Evolutionary conservation across 176 grass and related monocot genomes (phyloP), one percentile per base, ranked within the genome.

Genomic region (Rhynchospora tenuis): DNA sequence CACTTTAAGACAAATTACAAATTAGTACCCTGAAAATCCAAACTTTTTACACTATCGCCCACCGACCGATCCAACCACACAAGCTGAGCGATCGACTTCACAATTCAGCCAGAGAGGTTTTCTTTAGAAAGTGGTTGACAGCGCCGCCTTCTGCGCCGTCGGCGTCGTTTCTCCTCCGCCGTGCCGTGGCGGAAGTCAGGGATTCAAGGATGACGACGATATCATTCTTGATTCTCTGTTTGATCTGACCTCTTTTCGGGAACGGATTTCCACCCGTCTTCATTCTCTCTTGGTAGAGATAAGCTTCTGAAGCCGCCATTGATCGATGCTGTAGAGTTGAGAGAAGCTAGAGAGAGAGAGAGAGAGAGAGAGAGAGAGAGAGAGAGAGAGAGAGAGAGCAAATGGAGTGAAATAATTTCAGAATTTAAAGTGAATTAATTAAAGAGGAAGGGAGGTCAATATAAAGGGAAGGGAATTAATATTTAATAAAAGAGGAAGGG

Each of bases 221-320:
- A 14, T 89, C 69, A 69, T 43, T 90, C 33, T 52, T 43, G 61
- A 97, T 94, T 28, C 19, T 84, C 69, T 82, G 79, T 88, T 90
- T 97, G 68, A 97, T 81, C 70, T 92, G 85, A 11, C 94, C 94
- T 62, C 94, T 79, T 82, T 86, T 84, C 5, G 88, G 91, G 84
- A 71, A 83, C 38, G 89, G 91, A 84, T 89, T 94, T 54, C 88
- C 90, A 3, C 84, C 59, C 24, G 91, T 72, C 63, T 60, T 46
- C 9, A 20, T 64, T 23, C 28, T 63, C 43, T 47, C 19, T 62
- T 23, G 31, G 15, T 64, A 45, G 57, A 26, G 46, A 20, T 8
- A 9, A 62, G 26, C 15, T 55, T 81, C 29, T 15, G 20, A 22
- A 64, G 55, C 46, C 73, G 22, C 44, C 45, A 76, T 54, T 76